Evolutionary conservation across 768 basidiomycete genomes (phyloP), one percentile per base, ranked within the genome.

Genomic region (Cystofilobasidium capitatum): DNA sequence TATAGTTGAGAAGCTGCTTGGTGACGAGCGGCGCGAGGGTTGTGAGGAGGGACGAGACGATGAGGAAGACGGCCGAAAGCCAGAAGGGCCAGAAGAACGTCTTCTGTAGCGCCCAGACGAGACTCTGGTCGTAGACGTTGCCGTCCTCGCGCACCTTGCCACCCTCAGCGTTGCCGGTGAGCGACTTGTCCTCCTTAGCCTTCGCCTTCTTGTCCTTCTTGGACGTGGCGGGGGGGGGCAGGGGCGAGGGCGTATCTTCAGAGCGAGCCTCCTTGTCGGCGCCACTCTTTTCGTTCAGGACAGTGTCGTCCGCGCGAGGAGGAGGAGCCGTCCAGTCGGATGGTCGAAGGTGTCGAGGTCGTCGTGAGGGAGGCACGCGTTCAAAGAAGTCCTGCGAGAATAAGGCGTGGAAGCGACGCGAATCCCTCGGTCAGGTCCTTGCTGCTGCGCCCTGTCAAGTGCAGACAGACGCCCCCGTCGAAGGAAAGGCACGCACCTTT

Each of bases 1-100:
- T 79, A 82, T 83, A 87, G 1, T 80, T 80, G n/a, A 87, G 76
- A 6, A 87, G 74, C 24, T 82, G 79, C 71, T 85, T 85, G 71
- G 78, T 83, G 24, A 86, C 74, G 1, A 86, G 79, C 0, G 85
- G 83, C 6, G 83, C 80, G 1, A 81, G 81, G 13, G 83, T 83
- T 61, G 79, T 79, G 44, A 84, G 58, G n/a, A 59, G 42, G 36
- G 75, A 66, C n/a, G 76, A 62, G 1, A 85, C 70, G 63, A 82
- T 81, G 36, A 85, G 74, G n/a, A 81, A 40, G 0, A 83, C 83
- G 7, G 81, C 79, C 31, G 68, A 66, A 3, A 73, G 69, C 79
- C 81, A 82, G 61, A 82, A 82, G 0, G 79, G 78, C 33, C 72
- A 75, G 65, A 79, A 78, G 71, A 84, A 83, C 0, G 81, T 80